phyloP scores from a whole-genome alignment of 1,139 yeast genomes.

The Arxiozyma heterogenica region DNA sequence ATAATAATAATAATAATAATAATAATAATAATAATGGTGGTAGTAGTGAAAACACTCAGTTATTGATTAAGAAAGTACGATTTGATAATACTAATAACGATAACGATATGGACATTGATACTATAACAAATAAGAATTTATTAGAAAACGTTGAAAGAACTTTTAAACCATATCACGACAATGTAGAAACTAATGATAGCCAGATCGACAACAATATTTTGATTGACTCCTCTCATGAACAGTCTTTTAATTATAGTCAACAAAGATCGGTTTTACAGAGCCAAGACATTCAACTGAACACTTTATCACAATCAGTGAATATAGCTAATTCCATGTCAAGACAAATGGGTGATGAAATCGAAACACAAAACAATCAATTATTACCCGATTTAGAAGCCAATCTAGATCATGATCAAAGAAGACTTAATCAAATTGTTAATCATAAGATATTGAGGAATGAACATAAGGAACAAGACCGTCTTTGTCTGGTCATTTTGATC shows the following conservation, averaged over 20 bases:
- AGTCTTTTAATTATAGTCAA: slow-evolving; percentile 2
- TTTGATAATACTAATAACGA: background rate
- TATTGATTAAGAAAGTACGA: background rate
- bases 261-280: slow-evolving; percentile 26
- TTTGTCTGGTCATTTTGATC: slow-evolving; percentile 24
- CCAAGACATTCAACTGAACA: slow-evolving; percentile 25
- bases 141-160: no score
- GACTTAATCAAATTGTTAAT: slow-evolving; percentile 8
- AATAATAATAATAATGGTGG: no score
- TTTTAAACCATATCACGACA: slow-evolving; percentile 3
- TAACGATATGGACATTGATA: background rate
- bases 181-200: background rate
- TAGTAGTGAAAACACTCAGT: no score
- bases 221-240: background rate
- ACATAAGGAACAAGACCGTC: slow-evolving; percentile 12
- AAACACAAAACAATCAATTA: slow-evolving; percentile 23
- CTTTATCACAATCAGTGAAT: slow-evolving; percentile 19
- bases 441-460: background rate
- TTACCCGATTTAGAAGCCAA: slow-evolving; percentile 25
- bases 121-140: background rate
- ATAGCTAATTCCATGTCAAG: slow-evolving; percentile 23
- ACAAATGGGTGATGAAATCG: slow-evolving; percentile 26
- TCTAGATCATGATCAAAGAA: slow-evolving; percentile 22
- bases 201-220: background rate
- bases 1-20: no score